phyloP scores from a whole-genome alignment of 2,329 filamentous ascomycete species.

The Ceratocystis ficicola region DNA sequence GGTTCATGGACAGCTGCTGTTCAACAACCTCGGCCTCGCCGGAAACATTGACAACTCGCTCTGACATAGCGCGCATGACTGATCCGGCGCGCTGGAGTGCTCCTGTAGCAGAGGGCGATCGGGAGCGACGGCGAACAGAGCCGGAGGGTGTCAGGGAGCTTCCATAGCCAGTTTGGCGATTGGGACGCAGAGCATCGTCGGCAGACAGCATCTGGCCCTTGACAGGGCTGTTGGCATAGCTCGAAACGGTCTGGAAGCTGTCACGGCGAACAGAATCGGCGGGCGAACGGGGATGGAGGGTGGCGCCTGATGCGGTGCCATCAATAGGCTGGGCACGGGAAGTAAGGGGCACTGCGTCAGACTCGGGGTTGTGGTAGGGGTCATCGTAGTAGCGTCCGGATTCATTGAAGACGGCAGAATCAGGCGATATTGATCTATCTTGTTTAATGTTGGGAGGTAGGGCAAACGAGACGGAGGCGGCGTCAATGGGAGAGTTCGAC shows the following conservation, averaged over 20 bases:
- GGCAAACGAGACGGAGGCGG: conserved; percentile 42
- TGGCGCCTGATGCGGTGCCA: conserved; percentile 27
- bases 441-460: conserved; percentile 41
- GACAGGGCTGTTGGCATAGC: conserved; percentile 43
- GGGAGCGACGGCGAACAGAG: conserved; percentile 41
- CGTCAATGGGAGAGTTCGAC: conserved; percentile 40
- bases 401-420: conserved; percentile 19
- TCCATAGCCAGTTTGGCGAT: conserved; percentile 36
- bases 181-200: conserved; percentile 20
- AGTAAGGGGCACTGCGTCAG: conserved; percentile 40
- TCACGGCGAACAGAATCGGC: conserved; percentile 36
- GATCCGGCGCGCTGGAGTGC: conserved; percentile 59
- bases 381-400: conserved; percentile 19
- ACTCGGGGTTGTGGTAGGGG: conserved; percentile 16
- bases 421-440: conserved; percentile 26
- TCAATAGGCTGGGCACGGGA: conserved; percentile 44
- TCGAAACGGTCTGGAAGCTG: conserved; percentile 47
- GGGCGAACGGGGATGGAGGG: conserved; percentile 32
- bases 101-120: conserved; percentile 50
- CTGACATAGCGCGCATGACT: conserved; percentile 77
- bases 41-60: conserved; percentile 93
- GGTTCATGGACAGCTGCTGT: conserved; percentile 51
- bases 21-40: conserved; percentile 80
- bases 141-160: conserved; percentile 40
- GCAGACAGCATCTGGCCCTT: conserved; percentile 20